Conservation (phyloP, 768 basidiomycete genomes). For the Phanerochaete sordida region DNA sequence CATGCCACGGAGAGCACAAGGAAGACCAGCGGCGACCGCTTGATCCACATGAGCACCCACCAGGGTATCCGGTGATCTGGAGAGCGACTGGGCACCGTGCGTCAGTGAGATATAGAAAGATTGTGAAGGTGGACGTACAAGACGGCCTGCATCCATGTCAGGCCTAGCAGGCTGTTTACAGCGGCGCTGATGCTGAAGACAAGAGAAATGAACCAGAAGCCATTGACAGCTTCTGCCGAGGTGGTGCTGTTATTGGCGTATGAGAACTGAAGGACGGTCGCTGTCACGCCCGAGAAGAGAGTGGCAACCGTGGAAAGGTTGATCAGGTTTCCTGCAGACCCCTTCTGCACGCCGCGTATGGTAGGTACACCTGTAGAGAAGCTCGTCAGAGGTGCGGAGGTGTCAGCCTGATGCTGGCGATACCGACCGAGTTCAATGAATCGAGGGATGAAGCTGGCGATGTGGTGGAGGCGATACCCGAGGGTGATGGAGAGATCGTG, state of each 20-base stretch:
- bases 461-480: constrained; percentile 67
- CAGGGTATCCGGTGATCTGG: constrained; percentile 68
- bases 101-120: background rate
- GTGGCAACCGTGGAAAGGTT: constrained; percentile 73
- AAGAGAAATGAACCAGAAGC: constrained; percentile 65
- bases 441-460: constrained; percentile 60
- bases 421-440: constrained; percentile 72
- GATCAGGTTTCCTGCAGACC: constrained; percentile 57
- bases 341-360: constrained; percentile 66
- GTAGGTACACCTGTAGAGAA: constrained; percentile 52
- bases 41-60: constrained; percentile 82
- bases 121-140: constrained; percentile 45
- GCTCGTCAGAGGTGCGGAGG: background rate
- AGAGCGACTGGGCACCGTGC: constrained; percentile 46
- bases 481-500: constrained; percentile 70
- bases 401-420: background rate
- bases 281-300: constrained; percentile 70
- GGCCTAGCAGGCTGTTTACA: constrained; percentile 64
- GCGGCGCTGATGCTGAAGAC: constrained; percentile 71
- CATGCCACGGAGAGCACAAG: constrained; percentile 75
- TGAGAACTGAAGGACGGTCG: constrained; percentile 63
- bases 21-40: constrained; percentile 75
- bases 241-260: constrained; percentile 34
- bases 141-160: constrained; percentile 75
- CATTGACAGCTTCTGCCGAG: constrained; percentile 50